Base-by-base conservation (phyloP, 345 rosid genomes). In the Physaria fendleri region DNA sequence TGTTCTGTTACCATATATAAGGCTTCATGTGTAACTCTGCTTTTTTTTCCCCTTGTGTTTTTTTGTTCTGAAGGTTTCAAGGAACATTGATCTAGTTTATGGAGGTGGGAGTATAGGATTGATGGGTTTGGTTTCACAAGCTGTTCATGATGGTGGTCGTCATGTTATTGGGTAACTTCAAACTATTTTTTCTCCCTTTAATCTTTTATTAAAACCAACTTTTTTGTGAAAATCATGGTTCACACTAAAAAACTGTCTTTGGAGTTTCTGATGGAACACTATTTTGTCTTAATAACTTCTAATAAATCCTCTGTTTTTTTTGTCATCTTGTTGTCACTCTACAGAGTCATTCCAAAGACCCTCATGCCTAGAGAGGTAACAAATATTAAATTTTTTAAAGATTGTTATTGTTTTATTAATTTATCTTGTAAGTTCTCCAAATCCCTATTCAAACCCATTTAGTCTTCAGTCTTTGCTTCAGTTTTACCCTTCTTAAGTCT, bases 321-420 rank as follows among this genome's bases (percentile, higher is more conserved):
- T 80, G 90, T 85, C 90, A 76, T 76, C 74, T 84, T 86, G 64
- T 71, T 85, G 88, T 80, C 83, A 76, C 73, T 69, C 74, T 69
- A 78, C 95, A 94, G 99, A 76, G 87, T 94, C 69, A 94, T 94
- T 81, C 99, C 99, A 84, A 90, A 87, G 93, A 94, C 97, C 80
- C 96, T 94, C 88, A 90, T 90, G 99, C 99, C 96, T 79, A 92
- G 93, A 85, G 97, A 94, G 99, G 99, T 94, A 81, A 50, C 9
- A 16, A 0, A 2, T 17, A 2, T 9, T 10, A 48, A 45, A 30
- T 4, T 48, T 28, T 48, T 45, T 1, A 2, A 29, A 38, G 9
- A 34, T 28, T 61, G n/a, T 10, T 46, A 38, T 45, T 69, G 62
- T 49, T 69, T 65, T 71, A 66, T 74, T 65, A 44, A 14, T 50